Evolutionary conservation across 179 eudicot species (phyloP).

Genomic region (Beta macrorhiza): DNA sequence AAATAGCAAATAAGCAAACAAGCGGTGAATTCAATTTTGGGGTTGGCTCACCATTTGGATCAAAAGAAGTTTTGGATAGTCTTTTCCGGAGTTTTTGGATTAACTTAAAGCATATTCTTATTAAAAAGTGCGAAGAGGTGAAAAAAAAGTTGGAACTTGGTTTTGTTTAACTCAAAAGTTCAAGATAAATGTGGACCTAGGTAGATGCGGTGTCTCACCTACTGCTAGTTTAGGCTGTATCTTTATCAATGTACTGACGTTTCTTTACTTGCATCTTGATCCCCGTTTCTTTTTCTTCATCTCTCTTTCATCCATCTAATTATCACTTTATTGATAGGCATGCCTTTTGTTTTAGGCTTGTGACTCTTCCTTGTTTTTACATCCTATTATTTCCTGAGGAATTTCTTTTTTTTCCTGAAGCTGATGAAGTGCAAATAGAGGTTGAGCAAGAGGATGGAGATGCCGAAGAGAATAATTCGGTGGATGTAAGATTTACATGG

Average conservation of each 20-base stretch:
- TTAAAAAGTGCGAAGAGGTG: background rate
- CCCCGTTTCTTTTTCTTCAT: background rate
- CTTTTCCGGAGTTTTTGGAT: background rate
- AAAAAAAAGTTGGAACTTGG: background rate
- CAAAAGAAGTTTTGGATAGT: background rate
- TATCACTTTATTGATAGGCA: background rate
- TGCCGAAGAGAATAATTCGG: slow-evolving; percentile 27
- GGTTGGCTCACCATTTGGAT: background rate
- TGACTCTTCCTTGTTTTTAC: background rate
- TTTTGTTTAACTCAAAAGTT: background rate
- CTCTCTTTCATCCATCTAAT: background rate
- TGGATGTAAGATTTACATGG: slow-evolving; percentile 37
- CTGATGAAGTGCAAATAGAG: slow-evolving; percentile 34
- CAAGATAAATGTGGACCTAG: background rate
- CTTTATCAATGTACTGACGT: background rate
- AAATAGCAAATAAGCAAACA: background rate
- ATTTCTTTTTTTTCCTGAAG: background rate
- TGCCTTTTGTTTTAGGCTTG: slow-evolving; percentile 4
- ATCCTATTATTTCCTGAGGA: background rate
- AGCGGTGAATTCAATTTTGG: background rate
- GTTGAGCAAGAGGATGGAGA: slow-evolving; percentile 28
- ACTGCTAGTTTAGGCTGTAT: background rate
- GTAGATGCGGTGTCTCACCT: background rate
- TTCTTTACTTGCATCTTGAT: background rate
- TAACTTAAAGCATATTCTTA: background rate